Evolutionary conservation across 169 alveolate genomes (phyloP).

Genomic region (Sarcocystis neurona): DNA sequence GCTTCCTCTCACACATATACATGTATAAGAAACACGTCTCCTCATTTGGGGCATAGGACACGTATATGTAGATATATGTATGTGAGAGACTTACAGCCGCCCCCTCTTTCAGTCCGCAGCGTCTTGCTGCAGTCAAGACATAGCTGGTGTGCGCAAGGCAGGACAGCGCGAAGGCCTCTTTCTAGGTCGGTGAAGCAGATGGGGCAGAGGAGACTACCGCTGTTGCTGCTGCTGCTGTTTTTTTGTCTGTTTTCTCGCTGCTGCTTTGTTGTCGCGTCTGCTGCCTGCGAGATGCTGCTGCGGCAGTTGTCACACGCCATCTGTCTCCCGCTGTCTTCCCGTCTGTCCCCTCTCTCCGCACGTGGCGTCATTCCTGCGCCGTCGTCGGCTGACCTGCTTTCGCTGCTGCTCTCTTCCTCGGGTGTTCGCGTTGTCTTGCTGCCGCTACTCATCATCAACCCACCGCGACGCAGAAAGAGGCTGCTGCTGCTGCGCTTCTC

Average conservation of each 20-base stretch:
- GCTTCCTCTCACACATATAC: too few species aligned
- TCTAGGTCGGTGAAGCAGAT: constrained; percentile 43
- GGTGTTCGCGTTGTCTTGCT: constrained; percentile 1
- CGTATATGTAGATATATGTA: background rate
- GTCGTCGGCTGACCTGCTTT: background rate
- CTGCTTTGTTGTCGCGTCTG: constrained; percentile 15
- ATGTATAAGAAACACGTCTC: too few species aligned
- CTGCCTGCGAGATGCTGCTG: constrained; percentile 18
- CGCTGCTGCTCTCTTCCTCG: background rate
- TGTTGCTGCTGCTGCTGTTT: background rate
- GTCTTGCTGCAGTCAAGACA: constrained; percentile 41
- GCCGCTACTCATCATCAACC: background rate
- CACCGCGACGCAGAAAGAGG: background rate
- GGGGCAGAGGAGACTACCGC: constrained; percentile 56
- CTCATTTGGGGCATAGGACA: too few species aligned
- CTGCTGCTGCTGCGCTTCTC: background rate
- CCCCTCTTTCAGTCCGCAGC: constrained; percentile 29
- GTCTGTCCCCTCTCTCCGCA: background rate
- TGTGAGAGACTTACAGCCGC: background rate
- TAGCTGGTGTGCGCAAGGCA: constrained; percentile 59
- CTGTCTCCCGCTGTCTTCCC: background rate
- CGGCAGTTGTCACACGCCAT: background rate
- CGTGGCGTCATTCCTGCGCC: background rate
- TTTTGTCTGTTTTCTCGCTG: background rate
- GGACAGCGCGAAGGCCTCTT: constrained; percentile 32